Percentiles rank a stretch among this genome's conserved stretches.
These are phyloP conservation scores for Oryza glumipatula DNA, from an alignment of 176 grass and related monocot species.

Conservation along the genomic window DNA sequence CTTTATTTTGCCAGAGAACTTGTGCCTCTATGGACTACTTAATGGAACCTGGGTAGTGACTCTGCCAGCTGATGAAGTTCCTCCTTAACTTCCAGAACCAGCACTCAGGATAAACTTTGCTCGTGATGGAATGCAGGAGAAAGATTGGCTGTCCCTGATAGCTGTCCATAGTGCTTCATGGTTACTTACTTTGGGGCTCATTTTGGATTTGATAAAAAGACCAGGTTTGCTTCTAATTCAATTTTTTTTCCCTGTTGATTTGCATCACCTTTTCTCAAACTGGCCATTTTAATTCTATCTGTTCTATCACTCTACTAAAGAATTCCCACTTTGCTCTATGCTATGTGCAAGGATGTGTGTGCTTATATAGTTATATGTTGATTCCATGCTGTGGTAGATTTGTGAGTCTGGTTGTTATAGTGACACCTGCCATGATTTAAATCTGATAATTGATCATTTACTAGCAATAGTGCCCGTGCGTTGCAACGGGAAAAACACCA, in stretches of 20 bases:
- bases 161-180: conserved; percentile 85
- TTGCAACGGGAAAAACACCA: no score
- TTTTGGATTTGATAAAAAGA: conserved; percentile 63
- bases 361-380: neutral
- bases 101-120: conserved; percentile 81
- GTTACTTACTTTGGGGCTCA: conserved; percentile 63
- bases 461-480: no score
- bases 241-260: neutral
- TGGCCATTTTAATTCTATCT: neutral
- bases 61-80: conserved; percentile 58
- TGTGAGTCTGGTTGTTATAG: neutral
- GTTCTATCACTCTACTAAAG: neutral
- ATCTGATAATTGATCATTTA: neutral
- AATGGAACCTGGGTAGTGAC: conserved; percentile 69
- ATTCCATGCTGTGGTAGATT: neutral
- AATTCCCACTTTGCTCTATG: neutral
- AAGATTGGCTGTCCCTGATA: conserved; percentile 66
- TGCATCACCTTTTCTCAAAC: neutral
- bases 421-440: neutral
- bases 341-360: neutral
- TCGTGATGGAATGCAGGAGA: conserved; percentile 54
- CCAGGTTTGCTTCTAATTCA: conserved; percentile 47
- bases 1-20: conserved; percentile 51
- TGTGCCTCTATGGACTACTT: conserved; percentile 68
- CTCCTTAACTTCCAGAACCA: conserved; percentile 74